Evolutionary conservation across 2,329 filamentous ascomycete species (phyloP).

Genomic region (Alternaria novae-zelandiae): DNA sequence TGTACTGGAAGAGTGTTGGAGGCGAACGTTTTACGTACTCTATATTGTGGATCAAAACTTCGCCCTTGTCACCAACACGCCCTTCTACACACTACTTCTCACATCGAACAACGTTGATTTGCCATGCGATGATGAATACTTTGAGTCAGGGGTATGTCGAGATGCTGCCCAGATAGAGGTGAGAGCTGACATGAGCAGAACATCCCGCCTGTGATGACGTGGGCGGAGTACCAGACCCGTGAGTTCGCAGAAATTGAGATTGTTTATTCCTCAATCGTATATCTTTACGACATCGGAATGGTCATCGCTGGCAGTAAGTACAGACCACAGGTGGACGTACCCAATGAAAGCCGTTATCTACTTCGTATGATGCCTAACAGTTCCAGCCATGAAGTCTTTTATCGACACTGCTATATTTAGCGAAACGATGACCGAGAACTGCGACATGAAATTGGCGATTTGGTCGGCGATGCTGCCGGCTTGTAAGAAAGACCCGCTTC

Average conservation of each 20-base stretch:
- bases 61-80: slow-evolving; percentile 75
- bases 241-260: slow-evolving; percentile 74
- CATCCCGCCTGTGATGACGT: slow-evolving; percentile 51
- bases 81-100: slow-evolving; percentile 69
- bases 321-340: background rate
- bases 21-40: slow-evolving; percentile 86
- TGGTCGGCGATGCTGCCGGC: slow-evolving; percentile 81
- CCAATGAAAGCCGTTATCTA: background rate
- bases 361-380: slow-evolving; percentile 4
- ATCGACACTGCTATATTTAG: slow-evolving; percentile 25
- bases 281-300: slow-evolving; percentile 77
- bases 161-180: background rate
- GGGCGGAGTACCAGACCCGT: slow-evolving; percentile 76
- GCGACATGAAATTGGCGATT: slow-evolving; percentile 68
- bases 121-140: slow-evolving; percentile 81
- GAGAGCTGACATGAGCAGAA: slow-evolving; percentile 21
- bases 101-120: slow-evolving; percentile 71
- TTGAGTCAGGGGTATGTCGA: slow-evolving; percentile 46
- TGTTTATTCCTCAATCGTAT: slow-evolving; percentile 81
- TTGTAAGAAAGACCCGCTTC: slow-evolving; percentile 72
- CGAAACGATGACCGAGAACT: slow-evolving; percentile 68
- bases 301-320: slow-evolving; percentile 67
- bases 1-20: slow-evolving; percentile 80
- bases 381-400: slow-evolving; percentile 57
- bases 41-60: slow-evolving; percentile 81